Percentiles rank a stretch among this genome's conserved stretches.
Evolutionary conservation across 495 filamentous ascomycete genomes (phyloP).

Genomic region (Penicillium arizonense): DNA sequence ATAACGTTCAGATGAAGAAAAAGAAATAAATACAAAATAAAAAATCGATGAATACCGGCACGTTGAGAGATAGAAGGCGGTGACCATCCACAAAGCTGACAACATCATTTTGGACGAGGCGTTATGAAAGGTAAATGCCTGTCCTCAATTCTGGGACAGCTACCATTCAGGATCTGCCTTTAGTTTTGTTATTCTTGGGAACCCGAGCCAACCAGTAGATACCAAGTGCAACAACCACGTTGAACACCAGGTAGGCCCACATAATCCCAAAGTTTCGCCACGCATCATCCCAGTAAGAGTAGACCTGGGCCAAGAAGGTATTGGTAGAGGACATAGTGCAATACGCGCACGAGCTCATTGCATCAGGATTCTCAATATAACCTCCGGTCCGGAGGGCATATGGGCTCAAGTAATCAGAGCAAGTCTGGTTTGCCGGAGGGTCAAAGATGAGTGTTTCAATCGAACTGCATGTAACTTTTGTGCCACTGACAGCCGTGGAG

Average conservation of each 20-base stretch:
- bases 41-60: too few relatives aligned
- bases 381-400: conserved; percentile 53
- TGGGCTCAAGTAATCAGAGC: conserved; percentile 51
- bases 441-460: conserved; percentile 57
- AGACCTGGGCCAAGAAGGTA: conserved; percentile 52
- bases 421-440: conserved; percentile 51
- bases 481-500: conserved; percentile 59
- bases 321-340: conserved; percentile 63
- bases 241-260: conserved; percentile 69
- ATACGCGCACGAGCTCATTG: conserved; percentile 57
- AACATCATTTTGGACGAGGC: too few relatives aligned
- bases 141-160: not conserved
- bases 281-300: conserved; percentile 55
- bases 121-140: too few relatives aligned
- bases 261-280: conserved; percentile 73
- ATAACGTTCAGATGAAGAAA: too few relatives aligned
- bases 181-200: conserved; percentile 56
- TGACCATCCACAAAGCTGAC: too few relatives aligned
- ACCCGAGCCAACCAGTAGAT: conserved; percentile 82
- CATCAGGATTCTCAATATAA: conserved; percentile 50
- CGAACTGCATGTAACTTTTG: conserved; percentile 51
- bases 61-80: too few relatives aligned
- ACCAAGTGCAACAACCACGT: conserved; percentile 63
- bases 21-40: too few relatives aligned
- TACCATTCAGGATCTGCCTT: too few relatives aligned